Base-by-base conservation (phyloP, 2,329 filamentous ascomycete species). In the Colletotrichum sp. region DNA sequence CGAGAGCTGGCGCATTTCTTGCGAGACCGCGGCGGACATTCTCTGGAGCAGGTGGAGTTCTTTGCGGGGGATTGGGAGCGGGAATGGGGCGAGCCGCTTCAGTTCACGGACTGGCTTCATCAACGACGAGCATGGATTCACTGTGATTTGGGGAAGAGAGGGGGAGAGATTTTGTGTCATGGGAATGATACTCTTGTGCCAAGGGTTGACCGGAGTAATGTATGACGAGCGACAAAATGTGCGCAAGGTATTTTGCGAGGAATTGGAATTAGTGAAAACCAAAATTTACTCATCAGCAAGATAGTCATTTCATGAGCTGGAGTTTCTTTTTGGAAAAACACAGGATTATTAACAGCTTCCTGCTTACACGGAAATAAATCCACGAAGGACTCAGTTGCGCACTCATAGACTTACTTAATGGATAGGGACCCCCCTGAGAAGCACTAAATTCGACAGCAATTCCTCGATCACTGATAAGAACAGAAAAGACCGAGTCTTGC, bases 351-450 rank as follows among this genome's bases (percentile, higher is more conserved):
- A 48, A 12, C 1, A 48, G 18, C 9, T 48, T 48, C 18, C 6
- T 48, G 39, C 39, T n/a, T n/a, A 1, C 1, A 48, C 18, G 1
- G 9, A n/a, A 48, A n/a, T 1, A n/a, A 6, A n/a, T 2, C 39
- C 9, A 48, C 9, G 18, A n/a, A 0, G 18, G 3, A 48, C 39
- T 2, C 2, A 22, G 9, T 48, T n/a, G 18, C 39, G 18, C 7
- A 48, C 39, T 52, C 1, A 52, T 52, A 3, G n/a, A 13, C 1
- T 13, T 52, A 13, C 1, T 13, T 52, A 0, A 13, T 13, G 10
- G 44, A 22, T 13, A 12, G n/a, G n/a, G 9, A 44, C 39, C 6
- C 10, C 44, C 3, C 10, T 52, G 3, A 52, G 3, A 52, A 52
- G 10, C n/a, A 22, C n/a, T 4, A 13, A 52, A 52, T 3, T 52